A percentile compares a stretch with the other conserved stretches of the same genome.
Conservation (phyloP, 768 basidiomycete genomes). For the Lepiota subincarnata region DNA sequence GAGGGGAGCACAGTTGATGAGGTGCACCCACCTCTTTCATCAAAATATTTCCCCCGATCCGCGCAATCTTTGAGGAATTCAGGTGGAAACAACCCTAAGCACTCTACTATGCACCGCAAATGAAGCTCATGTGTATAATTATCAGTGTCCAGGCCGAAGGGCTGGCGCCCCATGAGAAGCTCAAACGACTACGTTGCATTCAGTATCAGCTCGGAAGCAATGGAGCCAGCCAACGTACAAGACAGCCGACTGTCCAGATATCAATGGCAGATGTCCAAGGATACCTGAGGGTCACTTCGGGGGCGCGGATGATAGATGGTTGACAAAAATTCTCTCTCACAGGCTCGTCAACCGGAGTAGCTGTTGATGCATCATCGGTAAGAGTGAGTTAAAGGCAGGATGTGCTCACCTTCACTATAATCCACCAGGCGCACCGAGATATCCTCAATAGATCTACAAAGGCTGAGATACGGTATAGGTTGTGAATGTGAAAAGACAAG, state of each 20-base stretch:
- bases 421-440: conserved; percentile 11
- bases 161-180: background rate
- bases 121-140: conserved; percentile 8
- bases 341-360: background rate
- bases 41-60: conserved; percentile 13
- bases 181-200: conserved; percentile 3
- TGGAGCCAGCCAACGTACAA: conserved; percentile 14
- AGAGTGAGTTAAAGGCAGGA: background rate
- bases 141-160: conserved; percentile 12
- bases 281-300: conserved; percentile 22
- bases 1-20: background rate
- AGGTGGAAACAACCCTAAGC: conserved; percentile 16
- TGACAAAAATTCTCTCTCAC: conserved; percentile 8
- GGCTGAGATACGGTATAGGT: conserved; percentile 8
- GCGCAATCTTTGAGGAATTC: conserved; percentile 17
- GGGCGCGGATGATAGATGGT: conserved; percentile 18
- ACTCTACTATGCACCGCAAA: conserved; percentile 17
- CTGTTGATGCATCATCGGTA: background rate
- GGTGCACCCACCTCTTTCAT: conserved; percentile 14
- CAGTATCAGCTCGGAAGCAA: background rate
- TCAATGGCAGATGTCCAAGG: conserved; percentile 20
- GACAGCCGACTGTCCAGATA: conserved; percentile 24
- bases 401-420: conserved; percentile 10
- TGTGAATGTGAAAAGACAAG: conserved; percentile 9
- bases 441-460: conserved; percentile 6